These are phyloP conservation scores for Eleusine indica DNA, from an alignment of 176 grass and related monocot genomes.

Conservation along the genomic window DNA sequence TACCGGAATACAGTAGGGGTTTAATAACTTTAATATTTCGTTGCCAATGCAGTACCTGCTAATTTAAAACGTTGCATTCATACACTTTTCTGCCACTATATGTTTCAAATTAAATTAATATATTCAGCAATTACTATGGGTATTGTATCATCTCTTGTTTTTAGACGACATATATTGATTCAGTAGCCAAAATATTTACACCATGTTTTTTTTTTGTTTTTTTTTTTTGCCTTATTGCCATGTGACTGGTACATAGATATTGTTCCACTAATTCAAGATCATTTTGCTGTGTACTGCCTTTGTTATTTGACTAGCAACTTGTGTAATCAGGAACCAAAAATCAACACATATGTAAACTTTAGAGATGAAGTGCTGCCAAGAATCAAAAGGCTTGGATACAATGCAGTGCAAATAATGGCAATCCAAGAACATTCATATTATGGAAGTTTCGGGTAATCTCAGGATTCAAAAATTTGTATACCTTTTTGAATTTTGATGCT, in stretches of 20 bases:
- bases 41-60: not conserved
- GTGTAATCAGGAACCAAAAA: conserved; percentile 74
- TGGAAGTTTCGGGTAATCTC: conserved; percentile 89
- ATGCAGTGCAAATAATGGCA: conserved; percentile 99
- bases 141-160: not conserved
- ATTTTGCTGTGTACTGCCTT: not conserved
- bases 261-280: conserved; percentile 9
- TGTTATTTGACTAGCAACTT: conserved; percentile 20
- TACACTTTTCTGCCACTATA: not conserved
- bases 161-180: not conserved
- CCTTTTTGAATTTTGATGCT: conserved; percentile 13
- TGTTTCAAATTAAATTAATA: conserved; percentile 6
- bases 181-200: not conserved
- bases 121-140: not conserved
- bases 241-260: not conserved
- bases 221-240: not conserved
- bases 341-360: conserved; percentile 93
- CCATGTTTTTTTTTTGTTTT: not conserved
- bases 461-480: not conserved
- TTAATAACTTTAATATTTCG: not conserved
- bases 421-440: conserved; percentile 99
- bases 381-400: conserved; percentile 98
- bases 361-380: conserved; percentile 91
- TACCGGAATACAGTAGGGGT: too few species aligned
- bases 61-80: conserved; percentile 5